Evolutionary conservation across 352 stramenopile genomes (phyloP), one percentile per base, ranked within the genome.

Genomic region (Globisporangium barbulae): DNA sequence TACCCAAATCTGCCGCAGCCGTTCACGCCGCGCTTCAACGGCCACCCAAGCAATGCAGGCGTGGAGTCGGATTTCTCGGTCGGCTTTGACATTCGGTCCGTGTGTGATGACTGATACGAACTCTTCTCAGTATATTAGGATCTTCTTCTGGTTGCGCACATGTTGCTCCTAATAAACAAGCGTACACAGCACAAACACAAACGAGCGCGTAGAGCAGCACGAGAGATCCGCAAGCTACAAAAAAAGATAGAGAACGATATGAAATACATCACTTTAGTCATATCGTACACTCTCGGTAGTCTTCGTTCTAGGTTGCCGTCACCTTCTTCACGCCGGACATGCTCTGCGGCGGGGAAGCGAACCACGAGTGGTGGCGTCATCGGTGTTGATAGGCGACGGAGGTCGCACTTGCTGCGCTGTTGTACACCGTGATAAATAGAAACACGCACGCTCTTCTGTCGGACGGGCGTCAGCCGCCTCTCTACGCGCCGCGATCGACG

Each of bases 41-140:
- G 44, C 17, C 31, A 31, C 12, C 35, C 19, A 21, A 25, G n/a
- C 28, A 21, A n/a, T 45, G n/a, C 15, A 28, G 68, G 42, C 10
- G 53, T 39, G 52, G 70, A 75, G 4, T 69, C 76, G 37, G 77
- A 92, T 56, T 92, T 76, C 65, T 91, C 83, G 0, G 83, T 91
- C 3, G 83, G 83, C 25, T 91, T 90, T 49, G 80, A 91, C 68
- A 85, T 90, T 58, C 83, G 80, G 0, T 88, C 79, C 3, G 68
- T 84, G 21, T 81, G 70, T 59, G 67, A 19, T 0, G 73, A 76
- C n/a, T 79, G 45, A 70, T 17, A 44, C 33, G 25, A 28, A 28
- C 25, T 28, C 25, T 28, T 28, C 25, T 28, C 25, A 28, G 25
- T 28, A 28, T 1, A 28, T 28, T 28, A 28, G 25, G 7, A 39